phyloP scores from a whole-genome alignment of 169 alveolate genomes.

The Plasmodium cynomolgi region DNA sequence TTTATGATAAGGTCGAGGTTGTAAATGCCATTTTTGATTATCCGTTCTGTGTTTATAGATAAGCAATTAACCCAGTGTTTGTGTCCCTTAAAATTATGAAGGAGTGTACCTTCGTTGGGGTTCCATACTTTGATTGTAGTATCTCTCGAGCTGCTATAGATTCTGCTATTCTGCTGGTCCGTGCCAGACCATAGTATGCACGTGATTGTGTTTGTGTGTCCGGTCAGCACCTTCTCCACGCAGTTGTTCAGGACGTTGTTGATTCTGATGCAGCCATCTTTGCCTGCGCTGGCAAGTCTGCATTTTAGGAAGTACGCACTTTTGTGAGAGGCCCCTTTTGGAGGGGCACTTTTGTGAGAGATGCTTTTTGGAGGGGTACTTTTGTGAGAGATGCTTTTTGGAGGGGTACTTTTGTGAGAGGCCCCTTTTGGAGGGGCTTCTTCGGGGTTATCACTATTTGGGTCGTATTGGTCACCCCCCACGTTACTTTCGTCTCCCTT shows the following conservation, averaged over 20 bases:
- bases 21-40: conserved; percentile 93
- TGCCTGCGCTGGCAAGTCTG: conserved; percentile 78
- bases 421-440: not conserved
- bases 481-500: not conserved
- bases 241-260: conserved; percentile 91
- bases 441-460: not conserved
- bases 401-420: not conserved
- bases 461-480: not conserved
- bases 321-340: not conserved
- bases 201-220: conserved; percentile 94
- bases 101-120: conserved; percentile 79
- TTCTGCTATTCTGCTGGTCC: conserved; percentile 74
- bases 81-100: conserved; percentile 93
- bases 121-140: conserved; percentile 95
- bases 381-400: too few species aligned
- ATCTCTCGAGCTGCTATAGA: conserved; percentile 96
- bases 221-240: conserved; percentile 88
- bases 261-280: conserved; percentile 93
- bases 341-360: too few species aligned
- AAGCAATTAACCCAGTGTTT: conserved; percentile 99
- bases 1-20: conserved; percentile 77
- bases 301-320: conserved; percentile 36
- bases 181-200: conserved; percentile 96
- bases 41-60: conserved; percentile 94
- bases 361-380: too few species aligned